Base-by-base conservation (phyloP, 2,329 filamentous ascomycete species). In the Thyridium curvatum region DNA sequence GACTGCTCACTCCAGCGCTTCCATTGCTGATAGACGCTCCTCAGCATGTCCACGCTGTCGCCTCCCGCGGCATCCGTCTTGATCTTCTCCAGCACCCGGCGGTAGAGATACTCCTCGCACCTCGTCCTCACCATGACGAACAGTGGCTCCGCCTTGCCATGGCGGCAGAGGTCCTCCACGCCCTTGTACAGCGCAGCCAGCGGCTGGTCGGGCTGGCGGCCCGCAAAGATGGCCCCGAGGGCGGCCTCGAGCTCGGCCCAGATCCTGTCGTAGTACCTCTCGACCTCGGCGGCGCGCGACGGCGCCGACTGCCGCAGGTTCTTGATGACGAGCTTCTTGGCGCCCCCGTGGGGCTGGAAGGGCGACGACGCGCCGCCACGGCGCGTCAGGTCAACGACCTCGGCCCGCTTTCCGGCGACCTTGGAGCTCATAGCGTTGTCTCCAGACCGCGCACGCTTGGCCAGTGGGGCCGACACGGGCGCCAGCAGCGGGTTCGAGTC, bases 261-360 rank as follows among this genome's bases (percentile, higher is more conserved):
- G 4, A 81, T 83, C 52, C 81, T 79, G 31, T 81, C 71, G 51
- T 94, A 87, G 65, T 95, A 97, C 46, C 78, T 72, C 45, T 85
- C 79, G 15, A 85, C 76, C 50, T 88, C 78, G 39, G 76, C 69
- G 38, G 64, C 54, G 30, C 62, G 57, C 41, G 74, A 72, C n/a
- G 74, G 65, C 2, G 76, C 31, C 16, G 32, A 16, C n/a, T 15
- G 73, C 42, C 84, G 80, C 46, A 96, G 74, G 58, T 96, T 97
- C 74, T 95, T 95, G 52, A 98, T 86, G n/a, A 91, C 77, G 34
- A 98, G 75, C 62, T 84, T 90, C 69, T 84, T 90, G 15, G 87
- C 82, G 26, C 88, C 89, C 10, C 74, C 71, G 52, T 86, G 79
- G 12, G 87, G 82, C 49, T 84, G 85, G 55, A 90, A 86, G 37